Evolutionary conservation across 768 basidiomycete species (phyloP).

Genomic region (Russula earlei): DNA sequence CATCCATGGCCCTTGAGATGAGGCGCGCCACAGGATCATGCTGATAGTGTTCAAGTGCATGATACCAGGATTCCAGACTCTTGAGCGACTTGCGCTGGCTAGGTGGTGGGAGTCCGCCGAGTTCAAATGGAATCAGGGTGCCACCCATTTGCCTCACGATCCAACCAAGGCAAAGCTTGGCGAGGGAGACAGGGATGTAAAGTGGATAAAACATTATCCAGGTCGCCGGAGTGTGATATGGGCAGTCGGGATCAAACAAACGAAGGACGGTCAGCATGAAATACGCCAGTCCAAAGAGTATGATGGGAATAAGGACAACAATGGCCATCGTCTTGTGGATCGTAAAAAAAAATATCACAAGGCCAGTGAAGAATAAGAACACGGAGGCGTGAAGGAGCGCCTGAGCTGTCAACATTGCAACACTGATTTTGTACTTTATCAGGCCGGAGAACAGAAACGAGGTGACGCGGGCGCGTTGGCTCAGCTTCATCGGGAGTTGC

Average conservation of each 20-base stretch:
- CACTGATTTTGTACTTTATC: background rate
- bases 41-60: background rate
- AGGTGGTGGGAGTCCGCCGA: background rate
- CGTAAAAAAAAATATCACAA: constrained; percentile 7
- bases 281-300: background rate
- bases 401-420: constrained; percentile 2
- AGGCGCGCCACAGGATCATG: background rate
- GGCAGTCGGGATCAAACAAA: background rate
- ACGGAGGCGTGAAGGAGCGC: constrained; percentile 10
- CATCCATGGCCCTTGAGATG: background rate
- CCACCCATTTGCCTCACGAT: background rate
- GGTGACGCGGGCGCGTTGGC: constrained; percentile 2
- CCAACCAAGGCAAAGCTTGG: background rate
- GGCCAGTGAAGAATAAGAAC: constrained; percentile 13
- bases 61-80: background rate
- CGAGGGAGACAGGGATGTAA: background rate
- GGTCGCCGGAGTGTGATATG: background rate
- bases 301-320: background rate
- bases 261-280: constrained; percentile 2
- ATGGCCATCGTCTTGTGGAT: constrained; percentile 1
- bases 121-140: background rate
- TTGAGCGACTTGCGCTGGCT: background rate
- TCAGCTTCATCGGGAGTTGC: background rate
- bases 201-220: background rate
- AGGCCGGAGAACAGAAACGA: constrained; percentile 10